Conservation (phyloP, 2,329 filamentous ascomycete genomes). For the Aspergillus puulaauensis region DNA sequence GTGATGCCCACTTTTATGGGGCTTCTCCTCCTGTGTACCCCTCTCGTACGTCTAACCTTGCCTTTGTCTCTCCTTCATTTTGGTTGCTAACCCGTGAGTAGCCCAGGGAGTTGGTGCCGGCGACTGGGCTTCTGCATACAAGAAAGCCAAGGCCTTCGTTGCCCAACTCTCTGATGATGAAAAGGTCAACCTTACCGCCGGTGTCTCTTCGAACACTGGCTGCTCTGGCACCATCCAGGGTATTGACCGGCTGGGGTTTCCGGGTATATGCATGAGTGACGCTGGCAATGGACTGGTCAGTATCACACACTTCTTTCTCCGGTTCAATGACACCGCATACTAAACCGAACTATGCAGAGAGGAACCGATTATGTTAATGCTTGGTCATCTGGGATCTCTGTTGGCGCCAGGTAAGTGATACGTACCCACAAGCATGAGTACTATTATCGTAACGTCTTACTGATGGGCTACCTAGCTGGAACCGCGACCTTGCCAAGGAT, state of each 20-base stretch:
- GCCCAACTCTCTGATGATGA: slow-evolving; percentile 13
- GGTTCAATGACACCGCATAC: no score
- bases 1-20: background rate
- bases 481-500: slow-evolving; percentile 53
- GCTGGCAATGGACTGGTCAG: slow-evolving; percentile 7
- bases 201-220: slow-evolving; percentile 5
- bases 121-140: slow-evolving; percentile 10
- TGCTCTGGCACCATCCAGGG: slow-evolving; percentile 8
- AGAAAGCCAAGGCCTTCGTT: slow-evolving; percentile 13
- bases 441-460: no score
- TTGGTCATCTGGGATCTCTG: slow-evolving; percentile 41
- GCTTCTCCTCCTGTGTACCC: slow-evolving; percentile 2
- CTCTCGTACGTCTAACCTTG: background rate
- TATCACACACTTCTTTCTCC: no score
- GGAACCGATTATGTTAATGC: slow-evolving; percentile 44
- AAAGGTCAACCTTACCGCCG: slow-evolving; percentile 15
- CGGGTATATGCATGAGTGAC: slow-evolving; percentile 14
- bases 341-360: background rate
- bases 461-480: slow-evolving; percentile 41
- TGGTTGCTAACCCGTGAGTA: background rate
- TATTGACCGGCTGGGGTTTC: slow-evolving; percentile 9
- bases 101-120: background rate
- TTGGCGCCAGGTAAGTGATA: slow-evolving; percentile 32
- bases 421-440: no score
- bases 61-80: background rate